phyloP scores from a whole-genome alignment of 371 early-diverging fungal genomes.

The Lichtheimia corymbifera region DNA sequence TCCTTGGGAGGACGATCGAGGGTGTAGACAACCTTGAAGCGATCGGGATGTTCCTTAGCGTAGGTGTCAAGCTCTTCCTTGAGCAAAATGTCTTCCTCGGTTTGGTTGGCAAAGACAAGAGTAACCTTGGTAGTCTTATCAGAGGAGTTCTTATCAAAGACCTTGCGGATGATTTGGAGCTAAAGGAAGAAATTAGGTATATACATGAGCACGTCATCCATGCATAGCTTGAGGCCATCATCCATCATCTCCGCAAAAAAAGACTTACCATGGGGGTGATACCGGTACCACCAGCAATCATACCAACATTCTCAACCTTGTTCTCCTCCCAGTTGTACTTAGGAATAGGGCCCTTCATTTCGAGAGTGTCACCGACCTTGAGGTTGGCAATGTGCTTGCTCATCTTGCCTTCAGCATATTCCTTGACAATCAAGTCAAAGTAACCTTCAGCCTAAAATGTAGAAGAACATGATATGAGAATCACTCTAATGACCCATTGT shows the following conservation, averaged over 20 bases:
- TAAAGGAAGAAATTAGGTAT: neutral
- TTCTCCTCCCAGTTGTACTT: slow-evolving; percentile 82
- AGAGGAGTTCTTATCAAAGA: slow-evolving; percentile 63
- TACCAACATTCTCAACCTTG: slow-evolving; percentile 76
- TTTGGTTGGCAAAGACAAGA: slow-evolving; percentile 86
- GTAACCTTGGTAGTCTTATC: slow-evolving; percentile 82
- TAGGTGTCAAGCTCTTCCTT: slow-evolving; percentile 76
- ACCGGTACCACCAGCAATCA: slow-evolving; percentile 92
- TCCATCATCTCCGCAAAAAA: neutral
- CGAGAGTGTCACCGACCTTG: slow-evolving; percentile 82
- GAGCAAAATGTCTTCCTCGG: slow-evolving; percentile 86
- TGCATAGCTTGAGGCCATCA: neutral
- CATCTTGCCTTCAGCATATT: slow-evolving; percentile 73
- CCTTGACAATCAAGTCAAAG: slow-evolving; percentile 90
- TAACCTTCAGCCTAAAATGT: slow-evolving; percentile 56
- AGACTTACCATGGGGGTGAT: slow-evolving; percentile 84
- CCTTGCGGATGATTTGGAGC: slow-evolving; percentile 71
- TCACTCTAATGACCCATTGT: neutral
- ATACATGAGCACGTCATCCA: neutral
- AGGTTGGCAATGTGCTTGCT: slow-evolving; percentile 75
- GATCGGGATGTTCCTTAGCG: slow-evolving; percentile 72
- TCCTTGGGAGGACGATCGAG: slow-evolving; percentile 71
- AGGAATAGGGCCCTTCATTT: slow-evolving; percentile 90
- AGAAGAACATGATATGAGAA: no score
- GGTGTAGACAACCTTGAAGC: slow-evolving; percentile 78